A percentile compares a stretch with the other conserved stretches of the same genome.
These are phyloP conservation scores for Nasturtium officinale DNA, from an alignment of 345 rosid genomes.

Conservation along the genomic window DNA sequence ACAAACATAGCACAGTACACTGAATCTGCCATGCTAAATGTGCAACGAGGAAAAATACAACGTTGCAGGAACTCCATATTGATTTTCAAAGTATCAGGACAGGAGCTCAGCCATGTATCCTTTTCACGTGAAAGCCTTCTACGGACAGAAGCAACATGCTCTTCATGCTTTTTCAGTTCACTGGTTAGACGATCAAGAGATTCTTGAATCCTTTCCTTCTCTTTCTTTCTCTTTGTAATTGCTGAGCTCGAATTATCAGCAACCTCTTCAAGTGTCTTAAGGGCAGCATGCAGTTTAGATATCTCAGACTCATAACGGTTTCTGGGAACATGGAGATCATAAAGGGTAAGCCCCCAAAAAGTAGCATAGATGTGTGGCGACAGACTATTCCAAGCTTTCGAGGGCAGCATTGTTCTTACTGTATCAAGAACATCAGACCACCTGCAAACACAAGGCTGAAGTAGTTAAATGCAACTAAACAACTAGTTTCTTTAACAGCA, in stretches of 20 bases:
- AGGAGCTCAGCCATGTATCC: constrained; percentile 96
- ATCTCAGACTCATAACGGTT: constrained; percentile 93
- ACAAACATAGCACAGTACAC: constrained; percentile 99
- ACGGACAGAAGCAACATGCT: constrained; percentile 90
- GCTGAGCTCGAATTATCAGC: constrained; percentile 96
- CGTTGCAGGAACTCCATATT: constrained; percentile 99
- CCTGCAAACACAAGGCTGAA: constrained; percentile 52
- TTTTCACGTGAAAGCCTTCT: constrained; percentile 89
- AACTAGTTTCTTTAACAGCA: neutral
- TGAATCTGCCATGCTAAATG: constrained; percentile 99
- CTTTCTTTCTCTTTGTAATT: constrained; percentile 93
- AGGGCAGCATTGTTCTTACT: constrained; percentile 87
- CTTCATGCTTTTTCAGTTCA: constrained; percentile 91
- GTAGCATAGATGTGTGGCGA: constrained; percentile 97
- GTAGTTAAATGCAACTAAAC: neutral
- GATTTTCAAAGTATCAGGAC: constrained; percentile 97
- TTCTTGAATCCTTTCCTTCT: constrained; percentile 99
- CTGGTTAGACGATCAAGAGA: constrained; percentile 85
- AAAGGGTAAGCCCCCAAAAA: constrained; percentile 97
- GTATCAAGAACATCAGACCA: constrained; percentile 93
- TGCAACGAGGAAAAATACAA: constrained; percentile 98
- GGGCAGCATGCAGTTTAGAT: constrained; percentile 90
- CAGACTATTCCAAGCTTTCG: constrained; percentile 99
- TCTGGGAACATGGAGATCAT: constrained; percentile 97
- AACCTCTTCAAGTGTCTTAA: constrained; percentile 91